Evolutionary conservation across 2,329 filamentous ascomycete genomes (phyloP).

Genomic region (Aspergillus sergii): DNA sequence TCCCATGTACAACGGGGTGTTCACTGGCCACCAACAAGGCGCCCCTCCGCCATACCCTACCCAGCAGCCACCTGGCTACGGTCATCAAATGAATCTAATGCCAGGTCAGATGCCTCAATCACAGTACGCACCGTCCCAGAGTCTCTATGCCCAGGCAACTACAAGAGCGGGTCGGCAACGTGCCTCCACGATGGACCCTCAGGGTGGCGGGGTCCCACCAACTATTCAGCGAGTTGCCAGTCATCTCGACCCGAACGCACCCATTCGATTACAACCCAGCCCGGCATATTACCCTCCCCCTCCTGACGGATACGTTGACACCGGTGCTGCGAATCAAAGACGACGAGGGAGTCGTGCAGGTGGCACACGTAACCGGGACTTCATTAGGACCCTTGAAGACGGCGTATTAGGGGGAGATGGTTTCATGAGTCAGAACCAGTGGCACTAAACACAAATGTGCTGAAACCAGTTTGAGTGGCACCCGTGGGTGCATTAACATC

Average conservation of each 20-base stretch:
- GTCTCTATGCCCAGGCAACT: slow-evolving; percentile 72
- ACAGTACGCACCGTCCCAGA: slow-evolving; percentile 73
- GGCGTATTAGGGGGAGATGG: slow-evolving; percentile 84
- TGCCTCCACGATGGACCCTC: slow-evolving; percentile 94
- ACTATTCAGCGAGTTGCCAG: slow-evolving; percentile 93
- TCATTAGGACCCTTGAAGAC: slow-evolving; percentile 93
- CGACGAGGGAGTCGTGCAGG: slow-evolving; percentile 74
- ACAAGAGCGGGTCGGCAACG: slow-evolving; percentile 80
- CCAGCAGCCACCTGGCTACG: slow-evolving; percentile 67
- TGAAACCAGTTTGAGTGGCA: slow-evolving; percentile 9
- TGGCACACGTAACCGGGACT: slow-evolving; percentile 69
- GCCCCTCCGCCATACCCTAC: slow-evolving; percentile 79
- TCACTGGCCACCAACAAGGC: slow-evolving; percentile 66
- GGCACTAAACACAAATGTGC: slow-evolving; percentile 53
- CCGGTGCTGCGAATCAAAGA: slow-evolving; percentile 65
- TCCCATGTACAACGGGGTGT: slow-evolving; percentile 79
- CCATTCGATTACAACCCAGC: slow-evolving; percentile 90
- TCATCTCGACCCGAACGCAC: slow-evolving; percentile 90
- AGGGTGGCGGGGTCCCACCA: slow-evolving; percentile 87
- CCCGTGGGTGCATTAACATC: slow-evolving; percentile 15
- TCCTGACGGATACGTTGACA: slow-evolving; percentile 75
- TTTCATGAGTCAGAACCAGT: slow-evolving; percentile 78
- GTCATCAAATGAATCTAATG: slow-evolving; percentile 71
- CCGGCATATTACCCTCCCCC: slow-evolving; percentile 97
- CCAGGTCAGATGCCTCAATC: slow-evolving; percentile 65